phyloP scores from a whole-genome alignment of 352 stramenopile species.

The Plasmopara viticola region DNA sequence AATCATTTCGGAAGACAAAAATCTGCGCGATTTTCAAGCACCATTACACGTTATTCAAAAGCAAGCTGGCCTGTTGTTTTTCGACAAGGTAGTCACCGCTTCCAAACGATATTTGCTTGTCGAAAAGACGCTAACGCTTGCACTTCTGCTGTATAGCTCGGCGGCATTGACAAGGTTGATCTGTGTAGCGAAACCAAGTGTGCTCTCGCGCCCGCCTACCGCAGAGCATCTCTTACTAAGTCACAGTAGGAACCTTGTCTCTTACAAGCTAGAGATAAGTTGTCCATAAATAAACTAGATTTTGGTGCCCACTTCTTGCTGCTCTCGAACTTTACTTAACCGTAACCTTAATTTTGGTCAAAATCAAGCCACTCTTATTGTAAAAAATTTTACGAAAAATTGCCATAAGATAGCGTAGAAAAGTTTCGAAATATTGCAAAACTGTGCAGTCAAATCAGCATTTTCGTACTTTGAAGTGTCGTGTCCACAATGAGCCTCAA shows the following conservation, averaged over 20 bases:
- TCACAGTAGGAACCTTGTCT: no score
- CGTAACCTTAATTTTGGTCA: no score
- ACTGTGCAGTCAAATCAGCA: not conserved
- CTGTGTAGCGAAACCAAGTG: slow-evolving; percentile 70
- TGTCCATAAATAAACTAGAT: no score
- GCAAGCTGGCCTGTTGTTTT: slow-evolving; percentile 90
- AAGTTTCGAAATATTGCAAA: not conserved
- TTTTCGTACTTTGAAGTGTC: slow-evolving; percentile 11
- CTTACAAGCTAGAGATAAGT: no score
- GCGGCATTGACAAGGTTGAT: slow-evolving; percentile 38
- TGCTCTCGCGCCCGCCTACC: slow-evolving; percentile 42
- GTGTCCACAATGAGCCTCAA: slow-evolving; percentile 24
- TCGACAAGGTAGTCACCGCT: slow-evolving; percentile 65
- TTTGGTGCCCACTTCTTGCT: no score
- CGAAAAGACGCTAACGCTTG: not conserved
- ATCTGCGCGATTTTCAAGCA: slow-evolving; percentile 82
- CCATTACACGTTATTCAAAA: slow-evolving; percentile 90
- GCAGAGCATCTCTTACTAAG: slow-evolving; percentile 12
- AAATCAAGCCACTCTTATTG: no score
- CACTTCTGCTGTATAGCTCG: slow-evolving; percentile 25
- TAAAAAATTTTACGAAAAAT: no score
- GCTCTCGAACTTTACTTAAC: no score
- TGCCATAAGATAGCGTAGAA: no score
- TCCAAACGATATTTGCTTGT: slow-evolving; percentile 2
- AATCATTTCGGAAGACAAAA: slow-evolving; percentile 64